Conservation (phyloP, 768 basidiomycete genomes). For the Antrodiella citrinella region DNA sequence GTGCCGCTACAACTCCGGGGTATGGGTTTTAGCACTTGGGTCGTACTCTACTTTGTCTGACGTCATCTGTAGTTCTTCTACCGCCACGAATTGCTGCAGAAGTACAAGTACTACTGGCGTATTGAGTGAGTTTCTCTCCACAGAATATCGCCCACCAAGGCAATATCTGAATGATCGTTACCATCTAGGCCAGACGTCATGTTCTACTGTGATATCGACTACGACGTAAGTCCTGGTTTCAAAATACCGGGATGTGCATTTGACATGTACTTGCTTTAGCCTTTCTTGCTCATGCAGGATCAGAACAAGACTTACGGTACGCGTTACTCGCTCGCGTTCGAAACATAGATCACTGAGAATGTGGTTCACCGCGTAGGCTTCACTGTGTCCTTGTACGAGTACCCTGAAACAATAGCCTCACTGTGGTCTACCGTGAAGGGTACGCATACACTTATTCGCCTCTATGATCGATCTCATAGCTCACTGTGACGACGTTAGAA, state of each 20-base stretch:
- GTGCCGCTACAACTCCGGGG: constrained; percentile 93
- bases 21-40: constrained; percentile 27
- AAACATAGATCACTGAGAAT: not conserved
- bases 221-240: constrained; percentile 27
- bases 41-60: not conserved
- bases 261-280: too few species aligned
- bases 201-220: constrained; percentile 49
- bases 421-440: constrained; percentile 68
- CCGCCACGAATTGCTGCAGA: constrained; percentile 33
- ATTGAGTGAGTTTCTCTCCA: constrained; percentile 32
- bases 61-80: constrained; percentile 48
- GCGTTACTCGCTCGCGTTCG: not conserved
- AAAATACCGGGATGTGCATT: too few species aligned
- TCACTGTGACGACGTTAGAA: too few species aligned
- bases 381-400: constrained; percentile 70
- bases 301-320: constrained; percentile 46
- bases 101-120: constrained; percentile 41
- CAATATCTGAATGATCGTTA: not conserved
- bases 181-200: constrained; percentile 40
- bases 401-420: constrained; percentile 64
- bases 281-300: constrained; percentile 52
- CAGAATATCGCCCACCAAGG: not conserved
- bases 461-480: not conserved
- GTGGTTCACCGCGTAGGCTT: constrained; percentile 36
- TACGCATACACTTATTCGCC: constrained; percentile 18